phyloP scores from a whole-genome alignment of 2,329 filamentous ascomycete species.

The Boeremia exigua region DNA sequence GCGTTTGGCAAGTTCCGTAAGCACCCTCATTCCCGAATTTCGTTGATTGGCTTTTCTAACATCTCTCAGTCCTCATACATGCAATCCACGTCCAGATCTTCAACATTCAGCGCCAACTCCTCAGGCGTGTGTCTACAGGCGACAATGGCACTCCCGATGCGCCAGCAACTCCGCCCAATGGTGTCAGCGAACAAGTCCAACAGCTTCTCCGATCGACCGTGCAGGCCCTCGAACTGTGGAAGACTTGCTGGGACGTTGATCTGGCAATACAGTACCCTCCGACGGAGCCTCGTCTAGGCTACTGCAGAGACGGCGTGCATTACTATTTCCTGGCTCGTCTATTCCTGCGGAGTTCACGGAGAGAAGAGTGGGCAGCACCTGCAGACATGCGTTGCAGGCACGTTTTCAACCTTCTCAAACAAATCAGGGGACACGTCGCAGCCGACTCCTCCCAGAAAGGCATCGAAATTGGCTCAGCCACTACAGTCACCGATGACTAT shows the following conservation, averaged over 20 bases:
- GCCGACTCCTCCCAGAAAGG: slow-evolving; percentile 69
- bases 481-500: slow-evolving; percentile 71
- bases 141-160: slow-evolving; percentile 62
- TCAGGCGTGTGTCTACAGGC: slow-evolving; percentile 46
- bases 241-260: slow-evolving; percentile 73
- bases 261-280: slow-evolving; percentile 71
- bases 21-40: neutral
- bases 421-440: slow-evolving; percentile 65
- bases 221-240: slow-evolving; percentile 72
- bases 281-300: slow-evolving; percentile 68
- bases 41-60: slow-evolving; percentile 12
- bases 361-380: slow-evolving; percentile 60
- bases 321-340: slow-evolving; percentile 75
- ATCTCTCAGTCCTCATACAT: slow-evolving; percentile 66
- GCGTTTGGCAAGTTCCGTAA: slow-evolving; percentile 70
- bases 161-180: slow-evolving; percentile 53
- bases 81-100: slow-evolving; percentile 69
- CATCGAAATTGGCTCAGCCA: slow-evolving; percentile 71
- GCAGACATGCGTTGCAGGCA: slow-evolving; percentile 67
- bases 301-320: slow-evolving; percentile 73
- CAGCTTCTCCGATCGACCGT: slow-evolving; percentile 56
- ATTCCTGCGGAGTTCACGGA: slow-evolving; percentile 65
- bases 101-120: slow-evolving; percentile 55
- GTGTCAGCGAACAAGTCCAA: slow-evolving; percentile 54
- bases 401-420: slow-evolving; percentile 66